Conservation (phyloP, 148 eudicot genomes). For the Simmondsia chinensis region DNA sequence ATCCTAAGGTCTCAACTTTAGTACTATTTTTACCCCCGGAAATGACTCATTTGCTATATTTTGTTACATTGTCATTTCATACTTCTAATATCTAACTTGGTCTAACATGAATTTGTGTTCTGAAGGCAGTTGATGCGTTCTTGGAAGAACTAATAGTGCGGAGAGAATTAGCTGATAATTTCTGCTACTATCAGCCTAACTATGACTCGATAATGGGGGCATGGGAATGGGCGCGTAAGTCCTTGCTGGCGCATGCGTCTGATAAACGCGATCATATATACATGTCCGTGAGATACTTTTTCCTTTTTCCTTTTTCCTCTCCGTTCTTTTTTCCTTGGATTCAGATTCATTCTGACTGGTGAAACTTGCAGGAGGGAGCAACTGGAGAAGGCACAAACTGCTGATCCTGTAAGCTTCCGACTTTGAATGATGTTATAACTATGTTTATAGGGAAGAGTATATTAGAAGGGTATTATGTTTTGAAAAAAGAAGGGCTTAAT, state of each 20-base stretch:
- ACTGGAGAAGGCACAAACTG: constrained; percentile 93
- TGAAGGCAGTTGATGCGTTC: constrained; percentile 87
- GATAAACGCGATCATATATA: constrained; percentile 83
- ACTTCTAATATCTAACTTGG: not conserved
- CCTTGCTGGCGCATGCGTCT: constrained; percentile 81
- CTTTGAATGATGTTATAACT: too few relatives aligned
- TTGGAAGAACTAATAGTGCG: constrained; percentile 90
- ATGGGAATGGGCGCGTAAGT: constrained; percentile 97
- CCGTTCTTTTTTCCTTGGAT: not conserved
- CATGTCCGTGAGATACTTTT: constrained; percentile 47
- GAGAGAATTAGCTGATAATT: constrained; percentile 94
- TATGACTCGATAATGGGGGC: constrained; percentile 91
- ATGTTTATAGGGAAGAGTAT: too few relatives aligned
- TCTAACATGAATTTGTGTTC: constrained; percentile 5
- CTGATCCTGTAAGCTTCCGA: constrained; percentile 64
- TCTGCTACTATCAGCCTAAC: constrained; percentile 86
- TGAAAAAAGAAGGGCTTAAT: too few relatives aligned
- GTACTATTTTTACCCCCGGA: too few relatives aligned
- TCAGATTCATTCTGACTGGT: constrained; percentile 2
- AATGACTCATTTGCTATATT: not conserved
- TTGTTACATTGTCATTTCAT: not conserved
- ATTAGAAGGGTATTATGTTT: too few relatives aligned
- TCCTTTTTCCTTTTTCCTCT: not conserved
- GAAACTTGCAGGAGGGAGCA: constrained; percentile 68
- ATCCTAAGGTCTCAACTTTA: too few relatives aligned